phyloP scores from a whole-genome alignment of 805 yeast species.

The Candida ascalaphidarum region DNA sequence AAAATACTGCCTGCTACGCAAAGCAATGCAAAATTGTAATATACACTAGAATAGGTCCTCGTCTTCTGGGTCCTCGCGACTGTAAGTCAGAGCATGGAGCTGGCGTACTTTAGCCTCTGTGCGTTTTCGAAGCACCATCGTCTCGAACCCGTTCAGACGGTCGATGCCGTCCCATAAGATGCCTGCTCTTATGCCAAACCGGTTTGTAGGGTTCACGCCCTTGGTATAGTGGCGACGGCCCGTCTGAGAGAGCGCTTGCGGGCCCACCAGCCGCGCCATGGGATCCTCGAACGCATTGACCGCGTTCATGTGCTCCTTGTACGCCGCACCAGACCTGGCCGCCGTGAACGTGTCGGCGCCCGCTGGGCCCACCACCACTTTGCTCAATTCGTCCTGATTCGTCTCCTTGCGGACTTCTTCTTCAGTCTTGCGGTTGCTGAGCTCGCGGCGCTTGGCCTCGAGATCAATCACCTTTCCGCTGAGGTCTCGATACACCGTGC shows the following conservation, averaged over 20 bases:
- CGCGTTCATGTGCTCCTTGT: conserved; percentile 21
- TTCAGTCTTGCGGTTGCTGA: conserved; percentile 29
- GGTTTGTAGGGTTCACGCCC: conserved; percentile 52
- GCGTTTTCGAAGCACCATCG: conserved; percentile 39
- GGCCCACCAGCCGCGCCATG: conserved; percentile 35
- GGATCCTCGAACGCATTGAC: conserved; percentile 56
- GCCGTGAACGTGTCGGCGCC: conserved; percentile 4
- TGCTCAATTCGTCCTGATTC: too few species aligned
- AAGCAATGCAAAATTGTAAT: too few species aligned
- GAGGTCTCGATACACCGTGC: conserved; percentile 3
- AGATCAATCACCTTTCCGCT: conserved; percentile 13
- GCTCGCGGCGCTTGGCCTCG: too few species aligned
- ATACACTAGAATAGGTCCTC: too few species aligned
- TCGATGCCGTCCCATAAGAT: conserved; percentile 88
- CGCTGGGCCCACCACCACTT: too few species aligned
- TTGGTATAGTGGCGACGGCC: conserved; percentile 49
- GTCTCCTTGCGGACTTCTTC: too few species aligned
- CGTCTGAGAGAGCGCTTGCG: conserved; percentile 12
- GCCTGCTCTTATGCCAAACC: conserved; percentile 76
- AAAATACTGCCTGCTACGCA: too few species aligned
- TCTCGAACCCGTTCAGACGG: conserved; percentile 83
- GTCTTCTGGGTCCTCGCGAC: too few species aligned
- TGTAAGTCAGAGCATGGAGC: too few species aligned
- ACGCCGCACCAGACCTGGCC: conserved; percentile 27
- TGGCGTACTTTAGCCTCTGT: too few species aligned